Percentiles rank a stretch among this genome's conserved stretches.
phyloP scores from a whole-genome alignment of 371 early-diverging fungal genomes.

The Fennellomyces sp. region DNA sequence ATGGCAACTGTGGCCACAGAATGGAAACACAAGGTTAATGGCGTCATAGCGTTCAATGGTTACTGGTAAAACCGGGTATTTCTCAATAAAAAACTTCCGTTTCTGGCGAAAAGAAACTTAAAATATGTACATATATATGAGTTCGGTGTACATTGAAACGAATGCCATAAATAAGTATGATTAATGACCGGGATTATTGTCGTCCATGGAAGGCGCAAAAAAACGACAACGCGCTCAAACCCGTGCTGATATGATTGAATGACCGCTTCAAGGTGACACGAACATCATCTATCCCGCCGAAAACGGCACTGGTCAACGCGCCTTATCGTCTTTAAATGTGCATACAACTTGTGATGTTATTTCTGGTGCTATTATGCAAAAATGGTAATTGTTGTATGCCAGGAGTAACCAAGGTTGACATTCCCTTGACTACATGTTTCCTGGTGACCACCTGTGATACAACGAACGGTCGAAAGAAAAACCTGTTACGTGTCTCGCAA shows the following conservation, averaged over 20 bases:
- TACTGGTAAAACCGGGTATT: too few species aligned
- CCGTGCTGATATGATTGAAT: slow-evolving; percentile 2
- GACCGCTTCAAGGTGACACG: neutral
- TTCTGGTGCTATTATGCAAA: slow-evolving; percentile 16
- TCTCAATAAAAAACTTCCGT: too few species aligned
- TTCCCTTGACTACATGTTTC: neutral
- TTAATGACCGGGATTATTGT: too few species aligned
- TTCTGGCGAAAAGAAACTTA: too few species aligned
- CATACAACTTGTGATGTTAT: slow-evolving; percentile 1
- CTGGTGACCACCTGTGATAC: neutral
- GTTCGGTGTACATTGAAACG: too few species aligned
- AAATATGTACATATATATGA: too few species aligned
- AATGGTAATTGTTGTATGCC: slow-evolving; percentile 8
- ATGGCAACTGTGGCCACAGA: too few species aligned
- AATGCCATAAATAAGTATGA: too few species aligned
- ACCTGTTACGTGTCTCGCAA: neutral
- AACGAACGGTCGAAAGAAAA: neutral
- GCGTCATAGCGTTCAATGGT: too few species aligned
- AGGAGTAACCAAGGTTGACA: neutral
- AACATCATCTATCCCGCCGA: neutral
- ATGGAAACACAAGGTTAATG: too few species aligned
- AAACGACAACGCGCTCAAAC: neutral
- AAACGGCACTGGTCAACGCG: slow-evolving; percentile 6
- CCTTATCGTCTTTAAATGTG: neutral
- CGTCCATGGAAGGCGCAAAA: too few species aligned